Evolutionary conservation across 148 eudicot genomes (phyloP), one percentile per base, ranked within the genome.

Genomic region (Vaccinium corymbosum): DNA sequence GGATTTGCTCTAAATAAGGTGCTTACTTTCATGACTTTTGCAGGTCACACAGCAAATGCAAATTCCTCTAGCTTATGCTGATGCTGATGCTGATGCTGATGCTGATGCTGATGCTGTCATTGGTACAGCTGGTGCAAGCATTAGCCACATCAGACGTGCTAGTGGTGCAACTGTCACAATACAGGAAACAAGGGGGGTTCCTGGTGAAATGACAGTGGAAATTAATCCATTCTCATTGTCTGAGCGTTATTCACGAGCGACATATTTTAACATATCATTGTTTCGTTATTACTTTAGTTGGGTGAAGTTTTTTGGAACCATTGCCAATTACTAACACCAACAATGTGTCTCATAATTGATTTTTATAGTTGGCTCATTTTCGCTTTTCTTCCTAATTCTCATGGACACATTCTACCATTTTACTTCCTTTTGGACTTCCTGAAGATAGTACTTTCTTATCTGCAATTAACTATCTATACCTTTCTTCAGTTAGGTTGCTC

Each of bases 201-300:
- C 98, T 77, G 92, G 92, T 16, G 98, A 95, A 86, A 95, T 95
- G 98, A 95, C 98, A 0, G 98, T 92, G 48, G 98, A 95, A 90
- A 93, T 61, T n/a, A 80, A 80, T 59, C 22, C 17, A 15, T 68
- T 48, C 83, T 79, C 20, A 35, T 17, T 56, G 16, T 17, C 48
- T 56, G 29, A 52, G 19, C 62, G 2, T 76, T 19, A 48, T 19
- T 42, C 78, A 19, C 7, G 25, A 14, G 25, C 3, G 11, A 42
- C 49, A 74, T 38, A 27, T 74, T 74, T 38, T 46, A 0, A 9
- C 25, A 9, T 11, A 7, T 46, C 52, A 38, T 46, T 68, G 38
- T 68, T 68, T 14, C 73, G 13, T 13, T 27, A 73, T 73, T 46
- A n/a, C 52, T 74, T 19, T 48, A 46, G 52, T 74, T 74, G 14